A percentile compares a stretch with the other conserved stretches of the same genome.
phyloP scores from a whole-genome alignment of 2,329 filamentous ascomycete genomes.

The Fusarium sororula region DNA sequence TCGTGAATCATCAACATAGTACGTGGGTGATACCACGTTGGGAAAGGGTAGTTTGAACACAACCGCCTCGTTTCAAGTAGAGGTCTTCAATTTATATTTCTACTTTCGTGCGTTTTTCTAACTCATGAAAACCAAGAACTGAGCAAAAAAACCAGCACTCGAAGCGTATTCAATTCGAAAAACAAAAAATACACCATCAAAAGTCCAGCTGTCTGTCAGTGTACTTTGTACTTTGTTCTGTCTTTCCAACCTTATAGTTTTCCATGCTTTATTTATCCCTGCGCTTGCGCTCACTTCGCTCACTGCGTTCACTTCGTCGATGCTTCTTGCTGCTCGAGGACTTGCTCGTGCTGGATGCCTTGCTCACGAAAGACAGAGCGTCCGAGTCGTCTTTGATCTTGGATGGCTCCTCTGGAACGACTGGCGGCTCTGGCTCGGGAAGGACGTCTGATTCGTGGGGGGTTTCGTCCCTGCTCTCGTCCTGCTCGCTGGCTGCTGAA shows the following conservation, averaged over 20 bases:
- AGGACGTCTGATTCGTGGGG: conserved; percentile 6
- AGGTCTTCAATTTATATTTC: conserved; percentile 12
- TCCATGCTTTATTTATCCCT: conserved; percentile 17
- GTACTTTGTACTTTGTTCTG: conserved; percentile 25
- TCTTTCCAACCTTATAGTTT: conserved; percentile 17
- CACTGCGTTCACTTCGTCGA: conserved; percentile 19
- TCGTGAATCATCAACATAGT: fast-evolving
- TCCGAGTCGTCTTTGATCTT: conserved; percentile 21
- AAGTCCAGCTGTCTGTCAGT: conserved; percentile 22
- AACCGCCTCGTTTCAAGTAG: not conserved
- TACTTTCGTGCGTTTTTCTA: conserved; percentile 3
- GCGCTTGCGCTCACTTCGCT: conserved; percentile 28
- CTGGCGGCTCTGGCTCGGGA: not conserved
- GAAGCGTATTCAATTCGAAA: conserved; percentile 13
- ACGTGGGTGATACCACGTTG: not conserved
- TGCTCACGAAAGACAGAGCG: conserved; percentile 5
- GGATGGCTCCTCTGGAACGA: not conserved
- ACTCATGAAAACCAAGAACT: not conserved
- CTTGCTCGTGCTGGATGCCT: conserved; percentile 18
- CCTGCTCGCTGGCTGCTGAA: conserved; percentile 18
- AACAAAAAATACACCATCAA: conserved; percentile 25
- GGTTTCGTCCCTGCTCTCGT: conserved; percentile 16
- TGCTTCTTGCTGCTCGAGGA: conserved; percentile 26
- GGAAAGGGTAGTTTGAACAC: not conserved
- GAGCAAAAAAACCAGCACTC: conserved; percentile 7